Percentiles rank a stretch among this genome's conserved stretches.
Conservation (phyloP, 768 basidiomycete species). For the Podaxis mareebaensis region DNA sequence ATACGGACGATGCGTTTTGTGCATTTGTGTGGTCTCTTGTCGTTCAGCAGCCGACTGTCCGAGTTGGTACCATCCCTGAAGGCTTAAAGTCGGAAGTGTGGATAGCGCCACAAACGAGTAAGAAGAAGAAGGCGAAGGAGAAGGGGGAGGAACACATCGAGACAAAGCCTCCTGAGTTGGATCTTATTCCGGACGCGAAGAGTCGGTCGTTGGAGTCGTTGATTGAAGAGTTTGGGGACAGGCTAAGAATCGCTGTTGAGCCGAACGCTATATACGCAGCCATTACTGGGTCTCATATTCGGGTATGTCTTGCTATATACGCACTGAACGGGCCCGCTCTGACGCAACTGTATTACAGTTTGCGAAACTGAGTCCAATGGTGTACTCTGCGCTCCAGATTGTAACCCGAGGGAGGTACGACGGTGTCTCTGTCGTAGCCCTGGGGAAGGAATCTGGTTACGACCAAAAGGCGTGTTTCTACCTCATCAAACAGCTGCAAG, state of each 20-base stretch:
- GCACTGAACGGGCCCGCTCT: neutral
- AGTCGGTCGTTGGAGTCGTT: slow-evolving; percentile 58
- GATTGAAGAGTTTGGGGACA: slow-evolving; percentile 55
- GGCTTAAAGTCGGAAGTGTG: slow-evolving; percentile 67
- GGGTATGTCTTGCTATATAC: slow-evolving; percentile 46
- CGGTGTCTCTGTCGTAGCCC: slow-evolving; percentile 76
- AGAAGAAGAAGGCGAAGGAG: slow-evolving; percentile 62
- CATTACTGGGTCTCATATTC: slow-evolving; percentile 82
- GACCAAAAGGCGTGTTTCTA: slow-evolving; percentile 92
- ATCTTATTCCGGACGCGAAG: slow-evolving; percentile 56
- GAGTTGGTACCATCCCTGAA: slow-evolving; percentile 69
- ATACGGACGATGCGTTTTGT: slow-evolving; percentile 72
- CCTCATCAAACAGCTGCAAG: slow-evolving; percentile 72
- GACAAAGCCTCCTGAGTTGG: slow-evolving; percentile 44
- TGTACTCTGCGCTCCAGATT: slow-evolving; percentile 81
- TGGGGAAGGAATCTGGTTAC: slow-evolving; percentile 77
- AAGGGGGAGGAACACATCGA: slow-evolving; percentile 51
- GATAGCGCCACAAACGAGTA: slow-evolving; percentile 75
- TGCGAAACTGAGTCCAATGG: slow-evolving; percentile 79
- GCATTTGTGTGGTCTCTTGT: slow-evolving; percentile 83
- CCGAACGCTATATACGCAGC: slow-evolving; percentile 74
- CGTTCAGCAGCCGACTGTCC: slow-evolving; percentile 70
- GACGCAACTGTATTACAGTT: slow-evolving; percentile 44
- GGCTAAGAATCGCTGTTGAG: slow-evolving; percentile 73
- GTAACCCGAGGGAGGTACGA: slow-evolving; percentile 79